Evolutionary conservation across 495 filamentous ascomycete genomes (phyloP), one percentile per base, ranked within the genome.

Genomic region (Copromyces sp.): DNA sequence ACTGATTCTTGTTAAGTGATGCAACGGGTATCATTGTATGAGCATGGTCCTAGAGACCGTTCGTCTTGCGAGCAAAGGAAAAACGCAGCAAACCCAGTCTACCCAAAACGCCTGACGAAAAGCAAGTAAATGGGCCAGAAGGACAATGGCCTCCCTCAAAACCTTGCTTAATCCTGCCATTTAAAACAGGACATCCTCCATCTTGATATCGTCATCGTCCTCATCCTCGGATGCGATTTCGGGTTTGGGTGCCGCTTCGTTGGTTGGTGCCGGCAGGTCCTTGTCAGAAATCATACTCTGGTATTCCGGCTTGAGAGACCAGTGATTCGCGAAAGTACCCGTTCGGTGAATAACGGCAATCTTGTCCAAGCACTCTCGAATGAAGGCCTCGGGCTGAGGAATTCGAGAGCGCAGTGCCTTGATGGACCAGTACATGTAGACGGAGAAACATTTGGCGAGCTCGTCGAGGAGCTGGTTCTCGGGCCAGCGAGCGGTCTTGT

Each of bases 401-500:
- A 94, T 86, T 74, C 84, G 81, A 29, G 86, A 83, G 73, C 92
- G 91, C 75, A 99, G 87, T 0, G 88, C 87, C 76, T 92, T 94
- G 84, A 98, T 91, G 20, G 91, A 87, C 95, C 95, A 98, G 81
- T 94, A 98, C 70, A 88, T 88, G 84, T 91, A 97, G 69, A 89
- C 81, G 40, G 89, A 87, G 88, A 98, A 99, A 78, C 89, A 92
- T 17, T 84, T 80, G 83, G 93, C 94, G 72, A 99, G 89, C 53
- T 84, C 83, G 80, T 98, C 93, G 82, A 97, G 81, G 44, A 99
- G 89, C 79, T 94, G 90, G 84, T 92, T 91, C 79, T 91, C 88
- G 8, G 93, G 89, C 84, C 98, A 93, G 79, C 95, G 93, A 3
- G 91, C 91, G 6, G 90, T 89, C 82, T 97, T 97, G 83, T 92